phyloP scores from a whole-genome alignment of 768 basidiomycete species.

The Boletellus sp. region DNA sequence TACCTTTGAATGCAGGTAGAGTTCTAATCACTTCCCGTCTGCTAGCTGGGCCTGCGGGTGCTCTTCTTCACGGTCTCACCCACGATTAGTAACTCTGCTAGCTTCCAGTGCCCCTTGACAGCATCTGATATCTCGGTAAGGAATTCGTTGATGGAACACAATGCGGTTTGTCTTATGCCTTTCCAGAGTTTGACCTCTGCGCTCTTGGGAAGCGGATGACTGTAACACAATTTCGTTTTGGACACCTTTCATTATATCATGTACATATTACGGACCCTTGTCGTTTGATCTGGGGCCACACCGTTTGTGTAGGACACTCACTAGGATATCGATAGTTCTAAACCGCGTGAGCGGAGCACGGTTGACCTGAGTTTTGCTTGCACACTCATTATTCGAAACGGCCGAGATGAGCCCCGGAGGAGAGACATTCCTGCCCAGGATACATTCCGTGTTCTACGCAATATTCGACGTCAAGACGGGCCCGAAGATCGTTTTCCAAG shows the following conservation, averaged over 20 bases:
- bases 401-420: conserved; percentile 41
- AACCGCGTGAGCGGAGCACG: not conserved
- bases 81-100: conserved; percentile 55
- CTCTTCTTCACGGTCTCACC: conserved; percentile 66
- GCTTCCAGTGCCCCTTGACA: conserved; percentile 62
- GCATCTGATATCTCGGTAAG: conserved; percentile 27
- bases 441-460: conserved; percentile 91
- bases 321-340: not conserved
- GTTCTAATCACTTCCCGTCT: conserved; percentile 6
- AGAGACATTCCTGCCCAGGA: conserved; percentile 73
- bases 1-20: not conserved
- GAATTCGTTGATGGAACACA: not conserved
- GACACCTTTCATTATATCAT: conserved; percentile 8
- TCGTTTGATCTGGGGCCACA: not conserved
- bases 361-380: too few relatives aligned
- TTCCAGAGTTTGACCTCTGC: conserved; percentile 18
- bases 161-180: conserved; percentile 10
- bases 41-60: conserved; percentile 60
- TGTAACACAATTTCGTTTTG: not conserved
- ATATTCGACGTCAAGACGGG: conserved; percentile 85
- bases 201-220: conserved; percentile 8
- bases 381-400: not conserved
- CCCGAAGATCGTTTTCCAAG: conserved; percentile 88
- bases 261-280: conserved; percentile 20
- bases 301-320: not conserved